phyloP scores from a whole-genome alignment of 441 rosid genomes.

The Erodium trifolium region DNA sequence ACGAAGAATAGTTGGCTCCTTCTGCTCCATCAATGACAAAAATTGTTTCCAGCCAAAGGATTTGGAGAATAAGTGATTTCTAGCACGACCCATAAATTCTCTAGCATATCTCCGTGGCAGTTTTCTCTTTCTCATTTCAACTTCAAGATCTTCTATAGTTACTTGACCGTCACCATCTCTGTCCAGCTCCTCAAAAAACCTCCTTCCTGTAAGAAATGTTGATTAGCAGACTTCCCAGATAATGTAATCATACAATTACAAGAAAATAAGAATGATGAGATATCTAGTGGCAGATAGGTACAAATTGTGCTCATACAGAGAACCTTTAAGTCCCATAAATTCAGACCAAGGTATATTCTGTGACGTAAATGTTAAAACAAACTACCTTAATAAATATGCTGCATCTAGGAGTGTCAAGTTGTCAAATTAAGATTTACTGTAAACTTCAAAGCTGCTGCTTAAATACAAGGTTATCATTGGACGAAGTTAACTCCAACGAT shows the following conservation, averaged over 20 bases:
- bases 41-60: slow-evolving; percentile 98
- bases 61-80: slow-evolving; percentile 83
- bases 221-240: background rate
- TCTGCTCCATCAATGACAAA: slow-evolving; percentile 94
- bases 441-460: background rate
- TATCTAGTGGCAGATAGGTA: background rate
- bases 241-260: background rate
- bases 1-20: slow-evolving; percentile 92
- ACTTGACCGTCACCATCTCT: slow-evolving; percentile 98
- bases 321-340: too few relatives aligned
- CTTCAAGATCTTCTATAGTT: slow-evolving; percentile 88
- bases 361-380: too few relatives aligned
- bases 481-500: background rate
- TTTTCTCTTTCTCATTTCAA: slow-evolving; percentile 84
- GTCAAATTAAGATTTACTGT: background rate
- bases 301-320: background rate
- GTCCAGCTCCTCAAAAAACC: slow-evolving; percentile 94
- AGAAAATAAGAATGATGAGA: background rate
- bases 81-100: slow-evolving; percentile 76
- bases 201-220: slow-evolving; percentile 48
- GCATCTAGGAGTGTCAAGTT: background rate
- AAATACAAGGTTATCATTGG: background rate
- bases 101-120: slow-evolving; percentile 73
- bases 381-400: background rate
- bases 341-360: too few relatives aligned